Percentiles rank a stretch among this genome's conserved stretches.
Evolutionary conservation across 345 rosid genomes (phyloP).

Genomic region (Murraya koenigii): DNA sequence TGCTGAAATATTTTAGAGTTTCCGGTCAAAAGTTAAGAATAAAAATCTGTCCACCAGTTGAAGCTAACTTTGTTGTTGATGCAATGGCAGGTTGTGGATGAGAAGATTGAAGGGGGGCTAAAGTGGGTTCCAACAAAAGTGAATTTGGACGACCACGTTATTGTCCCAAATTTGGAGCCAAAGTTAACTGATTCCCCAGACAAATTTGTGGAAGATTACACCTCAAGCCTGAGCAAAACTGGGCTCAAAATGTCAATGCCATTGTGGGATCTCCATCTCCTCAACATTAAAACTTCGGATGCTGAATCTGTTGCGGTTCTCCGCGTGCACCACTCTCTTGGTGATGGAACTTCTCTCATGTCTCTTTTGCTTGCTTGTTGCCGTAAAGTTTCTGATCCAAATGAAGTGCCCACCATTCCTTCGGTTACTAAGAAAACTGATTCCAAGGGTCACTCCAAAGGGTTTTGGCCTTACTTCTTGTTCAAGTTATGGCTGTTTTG

Average conservation of each 20-base stretch:
- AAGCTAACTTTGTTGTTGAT: no score
- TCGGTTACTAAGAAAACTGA: background rate
- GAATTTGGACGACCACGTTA: slow-evolving; percentile 31
- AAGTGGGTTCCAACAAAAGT: slow-evolving; percentile 37
- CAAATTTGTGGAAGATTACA: slow-evolving; percentile 34
- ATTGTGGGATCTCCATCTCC: slow-evolving; percentile 44
- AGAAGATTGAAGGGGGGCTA: slow-evolving; percentile 18
- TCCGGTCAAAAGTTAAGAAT: no score
- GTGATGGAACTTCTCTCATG: slow-evolving; percentile 41
- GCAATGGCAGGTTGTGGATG: slow-evolving; percentile 22
- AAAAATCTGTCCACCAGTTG: no score
- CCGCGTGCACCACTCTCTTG: slow-evolving; percentile 43
- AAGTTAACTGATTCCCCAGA: slow-evolving; percentile 10
- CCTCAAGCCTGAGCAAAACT: slow-evolving; percentile 17
- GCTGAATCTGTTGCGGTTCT: slow-evolving; percentile 29
- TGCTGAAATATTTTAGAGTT: no score
- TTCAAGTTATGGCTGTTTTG: slow-evolving; percentile 10
- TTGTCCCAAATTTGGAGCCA: slow-evolving; percentile 15
- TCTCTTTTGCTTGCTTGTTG: slow-evolving; percentile 35
- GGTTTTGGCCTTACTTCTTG: background rate
- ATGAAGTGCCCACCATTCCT: slow-evolving; percentile 23
- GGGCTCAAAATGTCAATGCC: slow-evolving; percentile 30
- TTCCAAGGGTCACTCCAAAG: background rate
- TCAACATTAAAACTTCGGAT: slow-evolving; percentile 29
- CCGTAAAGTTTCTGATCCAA: slow-evolving; percentile 20